phyloP scores from a whole-genome alignment of 352 stramenopile genomes.

The Saprolegnia diclina region DNA sequence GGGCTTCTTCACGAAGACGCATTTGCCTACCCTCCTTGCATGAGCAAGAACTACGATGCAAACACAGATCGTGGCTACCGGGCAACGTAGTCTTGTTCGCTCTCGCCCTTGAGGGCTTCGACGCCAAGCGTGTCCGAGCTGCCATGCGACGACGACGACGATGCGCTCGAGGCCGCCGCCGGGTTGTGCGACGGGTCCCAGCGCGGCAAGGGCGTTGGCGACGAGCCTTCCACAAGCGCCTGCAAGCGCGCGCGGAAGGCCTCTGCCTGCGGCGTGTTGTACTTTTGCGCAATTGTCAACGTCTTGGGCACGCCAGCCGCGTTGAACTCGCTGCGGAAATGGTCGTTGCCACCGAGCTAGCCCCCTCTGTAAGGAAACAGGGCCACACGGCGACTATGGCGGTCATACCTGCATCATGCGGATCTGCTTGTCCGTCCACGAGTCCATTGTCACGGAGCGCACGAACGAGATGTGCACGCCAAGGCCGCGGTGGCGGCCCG shows the following conservation, averaged over 20 bases:
- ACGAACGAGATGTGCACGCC: slow-evolving; percentile 93
- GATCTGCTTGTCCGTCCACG: slow-evolving; percentile 84
- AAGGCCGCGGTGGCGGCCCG: slow-evolving; percentile 84
- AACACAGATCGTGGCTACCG: slow-evolving; percentile 13
- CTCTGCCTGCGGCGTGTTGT: slow-evolving; percentile 78
- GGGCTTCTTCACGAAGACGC: slow-evolving; percentile 64
- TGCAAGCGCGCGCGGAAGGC: slow-evolving; percentile 57
- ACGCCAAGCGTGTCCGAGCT: slow-evolving; percentile 51
- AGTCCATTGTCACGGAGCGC: slow-evolving; percentile 80
- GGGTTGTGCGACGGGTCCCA: slow-evolving; percentile 42
- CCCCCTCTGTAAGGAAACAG: too few relatives aligned
- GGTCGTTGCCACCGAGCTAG: slow-evolving; percentile 55
- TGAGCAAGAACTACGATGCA: background rate
- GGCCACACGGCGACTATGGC: too few relatives aligned
- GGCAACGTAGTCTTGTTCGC: slow-evolving; percentile 68
- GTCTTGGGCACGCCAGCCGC: slow-evolving; percentile 56
- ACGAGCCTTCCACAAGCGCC: slow-evolving; percentile 54
- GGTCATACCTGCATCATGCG: slow-evolving; percentile 67
- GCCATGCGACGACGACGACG: slow-evolving; percentile 34
- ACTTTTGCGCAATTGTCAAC: slow-evolving; percentile 77
- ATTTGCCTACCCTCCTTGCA: slow-evolving; percentile 37
- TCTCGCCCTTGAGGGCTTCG: slow-evolving; percentile 76
- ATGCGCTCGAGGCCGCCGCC: slow-evolving; percentile 34
- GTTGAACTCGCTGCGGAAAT: slow-evolving; percentile 57
- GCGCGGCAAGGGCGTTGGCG: slow-evolving; percentile 44